phyloP scores from a whole-genome alignment of 768 basidiomycete genomes.

The Termitomyces sp. region DNA sequence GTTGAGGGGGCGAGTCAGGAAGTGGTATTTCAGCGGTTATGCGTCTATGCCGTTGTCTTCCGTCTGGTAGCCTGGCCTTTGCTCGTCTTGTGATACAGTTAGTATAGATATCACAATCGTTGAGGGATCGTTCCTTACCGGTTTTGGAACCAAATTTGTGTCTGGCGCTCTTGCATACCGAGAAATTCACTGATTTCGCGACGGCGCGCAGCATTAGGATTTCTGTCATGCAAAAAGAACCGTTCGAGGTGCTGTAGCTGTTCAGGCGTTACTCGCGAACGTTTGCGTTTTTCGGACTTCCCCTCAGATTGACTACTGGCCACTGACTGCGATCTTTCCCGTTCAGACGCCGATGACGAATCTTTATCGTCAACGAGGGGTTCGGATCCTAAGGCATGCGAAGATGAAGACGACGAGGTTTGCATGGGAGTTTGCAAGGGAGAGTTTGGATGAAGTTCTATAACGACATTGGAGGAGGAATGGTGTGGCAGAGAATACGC shows the following conservation, averaged over 20 bases:
- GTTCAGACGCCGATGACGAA: slow-evolving; percentile 30
- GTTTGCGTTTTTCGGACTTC: slow-evolving; percentile 69
- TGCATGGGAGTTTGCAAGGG: neutral
- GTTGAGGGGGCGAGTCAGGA: slow-evolving; percentile 48
- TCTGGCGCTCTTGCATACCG: slow-evolving; percentile 84
- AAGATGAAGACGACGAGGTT: slow-evolving; percentile 6
- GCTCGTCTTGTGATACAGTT: slow-evolving; percentile 55
- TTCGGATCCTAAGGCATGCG: slow-evolving; percentile 12
- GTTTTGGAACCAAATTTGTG: slow-evolving; percentile 90
- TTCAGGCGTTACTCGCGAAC: slow-evolving; percentile 75
- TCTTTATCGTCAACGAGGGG: slow-evolving; percentile 28
- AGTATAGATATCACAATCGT: neutral
- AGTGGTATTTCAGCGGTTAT: slow-evolving; percentile 30
- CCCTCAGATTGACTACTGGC: slow-evolving; percentile 33
- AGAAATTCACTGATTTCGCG: slow-evolving; percentile 71
- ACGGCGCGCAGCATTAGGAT: slow-evolving; percentile 66
- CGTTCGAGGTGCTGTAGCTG: slow-evolving; percentile 75
- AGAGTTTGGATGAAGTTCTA: slow-evolving; percentile 18
- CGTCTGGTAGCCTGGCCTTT: slow-evolving; percentile 72
- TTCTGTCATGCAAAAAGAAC: slow-evolving; percentile 64
- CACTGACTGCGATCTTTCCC: slow-evolving; percentile 27
- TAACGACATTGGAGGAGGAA: slow-evolving; percentile 18
- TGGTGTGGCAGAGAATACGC: neutral
- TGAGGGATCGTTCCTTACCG: slow-evolving; percentile 37
- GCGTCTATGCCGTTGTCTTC: slow-evolving; percentile 41